These are phyloP conservation scores for Ceratobasidium sp. DNA, from an alignment of 1,284 basidiomycete genomes.

Conservation along the genomic window DNA sequence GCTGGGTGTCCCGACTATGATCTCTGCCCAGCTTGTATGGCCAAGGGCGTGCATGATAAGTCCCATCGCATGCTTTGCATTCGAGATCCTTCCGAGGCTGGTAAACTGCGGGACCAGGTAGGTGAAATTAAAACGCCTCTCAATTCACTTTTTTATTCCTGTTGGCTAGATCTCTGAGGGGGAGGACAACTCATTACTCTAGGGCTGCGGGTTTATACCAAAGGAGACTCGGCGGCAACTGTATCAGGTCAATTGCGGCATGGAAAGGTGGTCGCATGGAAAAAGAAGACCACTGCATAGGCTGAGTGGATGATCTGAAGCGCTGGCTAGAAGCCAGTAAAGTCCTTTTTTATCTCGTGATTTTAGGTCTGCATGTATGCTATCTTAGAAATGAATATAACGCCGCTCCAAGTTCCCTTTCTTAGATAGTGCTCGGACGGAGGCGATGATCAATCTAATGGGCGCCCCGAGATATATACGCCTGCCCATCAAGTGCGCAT, in stretches of 20 bases:
- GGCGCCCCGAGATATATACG: neutral
- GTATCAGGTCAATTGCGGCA: conserved; percentile 40
- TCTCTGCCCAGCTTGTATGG: conserved; percentile 37
- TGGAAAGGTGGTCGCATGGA: conserved; percentile 40
- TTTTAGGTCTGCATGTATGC: neutral
- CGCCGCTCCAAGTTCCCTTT: neutral
- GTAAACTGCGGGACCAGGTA: conserved; percentile 22
- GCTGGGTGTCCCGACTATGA: conserved; percentile 36
- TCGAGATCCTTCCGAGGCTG: conserved; percentile 12
- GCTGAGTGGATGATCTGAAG: neutral
- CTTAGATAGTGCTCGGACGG: no score
- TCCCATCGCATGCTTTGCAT: conserved; percentile 25
- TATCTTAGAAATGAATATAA: neutral
- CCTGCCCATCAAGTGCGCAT: neutral
- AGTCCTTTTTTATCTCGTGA: neutral
- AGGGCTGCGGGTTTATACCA: conserved; percentile 39
- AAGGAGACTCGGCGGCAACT: conserved; percentile 14
- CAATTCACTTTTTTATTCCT: neutral
- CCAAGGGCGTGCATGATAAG: conserved; percentile 20
- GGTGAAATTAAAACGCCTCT: neutral
- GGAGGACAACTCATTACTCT: conserved; percentile 34
- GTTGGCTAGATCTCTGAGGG: conserved; percentile 4
- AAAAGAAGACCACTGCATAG: neutral
- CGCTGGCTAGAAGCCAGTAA: neutral
- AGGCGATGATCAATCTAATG: no score